Evolutionary conservation across 1,139 yeast genomes (phyloP), one percentile per base, ranked within the genome.

Genomic region (Tardiomyces depauwii): DNA sequence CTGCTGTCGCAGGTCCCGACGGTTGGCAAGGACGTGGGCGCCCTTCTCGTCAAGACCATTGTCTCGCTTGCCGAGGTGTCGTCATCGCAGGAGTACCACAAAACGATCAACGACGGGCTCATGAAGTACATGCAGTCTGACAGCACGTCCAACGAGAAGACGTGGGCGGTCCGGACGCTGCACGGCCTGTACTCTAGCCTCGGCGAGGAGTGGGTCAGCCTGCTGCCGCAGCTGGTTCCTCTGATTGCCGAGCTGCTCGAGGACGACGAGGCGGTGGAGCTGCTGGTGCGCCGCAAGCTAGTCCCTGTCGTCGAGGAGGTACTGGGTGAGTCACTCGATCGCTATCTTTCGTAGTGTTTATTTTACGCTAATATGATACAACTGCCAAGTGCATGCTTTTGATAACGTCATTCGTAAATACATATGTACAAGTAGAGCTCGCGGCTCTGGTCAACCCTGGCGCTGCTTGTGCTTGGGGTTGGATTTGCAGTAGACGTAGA

Each of bases 381-480:
- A 30, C n/a, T 21, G 4, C n/a, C n/a, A n/a, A n/a, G n/a, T 27
- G 12, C 30, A 12, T 27, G 30, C 30, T 27, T 27, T 27, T 27
- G 30, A 30, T 5, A 16, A 13, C 19, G 39, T 16, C 19, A 36
- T 9, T 14, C 18, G 40, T 43, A 27, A 28, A 40, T 42, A 36
- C 11, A n/a, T 43, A 40, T 40, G 23, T 40, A 33, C 43, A 38
- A 36, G 40, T 36, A 14, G 21, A 6, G 9, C 6, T n/a, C 16
- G 10, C 33, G 16, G 33, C n/a, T 32, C 41, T 42, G 18, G n/a
- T 36, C 65, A 89, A 54, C 96, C 96, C 68, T 89, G 97, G 68
- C 96, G 86, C 67, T 91, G 98, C 69, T 91, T 91, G 67, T 91
- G 98, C 67, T 87, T 87, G 52, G 89, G 88, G 64, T 88, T 87